Base-by-base conservation (phyloP, 1,284 basidiomycete species). In the Rhodotorula sp. region DNA sequence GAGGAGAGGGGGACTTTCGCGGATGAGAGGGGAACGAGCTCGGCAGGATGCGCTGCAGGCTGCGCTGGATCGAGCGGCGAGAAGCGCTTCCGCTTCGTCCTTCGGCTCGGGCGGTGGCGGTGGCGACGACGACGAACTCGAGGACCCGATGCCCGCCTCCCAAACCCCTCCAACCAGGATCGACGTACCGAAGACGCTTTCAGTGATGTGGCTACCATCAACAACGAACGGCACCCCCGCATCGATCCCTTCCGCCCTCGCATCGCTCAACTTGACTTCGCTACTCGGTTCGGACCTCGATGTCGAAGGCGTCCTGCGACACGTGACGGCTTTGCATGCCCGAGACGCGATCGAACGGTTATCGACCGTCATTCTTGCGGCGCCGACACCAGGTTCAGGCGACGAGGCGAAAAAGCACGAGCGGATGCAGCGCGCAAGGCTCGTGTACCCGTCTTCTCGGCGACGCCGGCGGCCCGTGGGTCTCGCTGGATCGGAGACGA, bases 301-400 rank as follows among this genome's bases (percentile, higher is more conserved):
- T n/a, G 5, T 74, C 19, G 69, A 65, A 26, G 26, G 43, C 12
- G 15, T 62, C 14, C 45, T 70, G 34, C 45, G 50, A 6, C 34
- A 50, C 23, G 61, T 70, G 2, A 63, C 62, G 49, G 23, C 28
- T 19, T 3, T 12, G 16, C 71, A 68, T 8, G 67, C 71, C 49
- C 16, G 43, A 28, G 55, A 59, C 16, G 54, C 48, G 26, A 56
- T 66, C 2, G n/a, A 38, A 28, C 55, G n/a, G n/a, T 19, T 71
- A 2, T 59, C 21, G 14, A 31, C 26, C 21, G 63, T 57, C 4
- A 31, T 61, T 38, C 16, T 54, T 3, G 48, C 34, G 23, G 52
- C 43, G 15, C 31, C 26, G n/a, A 14, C 12, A 10, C 38, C 38
- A 14, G 38, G 38, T 43, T 12, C 38, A 10, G 38, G 38, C 38